A percentile compares a stretch with the other conserved stretches of the same genome.
Evolutionary conservation across 345 rosid species (phyloP).

Genomic region (Erucastrum elatum): DNA sequence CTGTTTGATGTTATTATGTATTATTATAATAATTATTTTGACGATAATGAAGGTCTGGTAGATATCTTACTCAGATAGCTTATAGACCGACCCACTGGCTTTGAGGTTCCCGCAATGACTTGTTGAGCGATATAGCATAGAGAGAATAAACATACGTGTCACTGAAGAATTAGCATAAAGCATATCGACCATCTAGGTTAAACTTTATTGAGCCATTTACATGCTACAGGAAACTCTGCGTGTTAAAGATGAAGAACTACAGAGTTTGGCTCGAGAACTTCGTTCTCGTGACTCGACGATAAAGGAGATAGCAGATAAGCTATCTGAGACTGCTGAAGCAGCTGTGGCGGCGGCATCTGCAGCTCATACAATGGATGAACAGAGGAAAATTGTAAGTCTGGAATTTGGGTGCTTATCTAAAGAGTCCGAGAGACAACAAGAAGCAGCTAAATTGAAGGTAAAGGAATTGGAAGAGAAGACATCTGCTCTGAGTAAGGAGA

Average conservation of each 20-base stretch:
- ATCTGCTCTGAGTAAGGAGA: slow-evolving; percentile 59
- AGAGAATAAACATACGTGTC: no score
- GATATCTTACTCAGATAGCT: no score
- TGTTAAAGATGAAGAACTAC: slow-evolving; percentile 95
- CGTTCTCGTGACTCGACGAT: slow-evolving; percentile 93
- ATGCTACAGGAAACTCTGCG: slow-evolving; percentile 80
- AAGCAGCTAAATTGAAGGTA: slow-evolving; percentile 62
- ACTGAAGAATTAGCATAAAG: no score
- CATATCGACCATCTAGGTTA: no score
- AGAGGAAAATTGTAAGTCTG: slow-evolving; percentile 66
- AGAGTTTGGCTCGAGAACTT: slow-evolving; percentile 76
- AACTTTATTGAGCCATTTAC: not conserved
- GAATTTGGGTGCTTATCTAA: slow-evolving; percentile 73
- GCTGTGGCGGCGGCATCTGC: slow-evolving; percentile 97
- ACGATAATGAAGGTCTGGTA: no score
- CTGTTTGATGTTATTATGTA: no score
- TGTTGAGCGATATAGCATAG: no score
- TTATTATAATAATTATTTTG: no score
- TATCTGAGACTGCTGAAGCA: slow-evolving; percentile 96
- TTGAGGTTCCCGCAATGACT: no score
- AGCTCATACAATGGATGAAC: slow-evolving; percentile 90
- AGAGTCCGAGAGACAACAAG: slow-evolving; percentile 60
- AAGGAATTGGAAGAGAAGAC: slow-evolving; percentile 69
- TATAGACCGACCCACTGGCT: no score
- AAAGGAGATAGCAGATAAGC: slow-evolving; percentile 85